phyloP scores from a whole-genome alignment of 441 rosid genomes.

The Brassica hybrid region DNA sequence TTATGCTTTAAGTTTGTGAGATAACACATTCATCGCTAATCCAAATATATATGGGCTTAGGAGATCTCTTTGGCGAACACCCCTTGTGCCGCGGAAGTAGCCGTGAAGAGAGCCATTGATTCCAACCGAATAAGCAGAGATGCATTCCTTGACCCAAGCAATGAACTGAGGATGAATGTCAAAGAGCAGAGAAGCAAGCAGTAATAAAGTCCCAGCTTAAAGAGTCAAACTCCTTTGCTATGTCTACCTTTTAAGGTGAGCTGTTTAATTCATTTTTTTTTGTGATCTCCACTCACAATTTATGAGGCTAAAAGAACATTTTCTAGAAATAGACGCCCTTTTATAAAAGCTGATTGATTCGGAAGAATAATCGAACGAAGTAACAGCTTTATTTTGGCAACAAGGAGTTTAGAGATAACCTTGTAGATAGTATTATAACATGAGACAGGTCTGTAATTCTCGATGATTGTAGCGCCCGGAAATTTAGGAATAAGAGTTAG shows the following conservation, averaged over 20 bases:
- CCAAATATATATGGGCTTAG: background rate
- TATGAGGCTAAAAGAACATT: too few species aligned
- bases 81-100: background rate
- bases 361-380: too few species aligned
- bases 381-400: too few species aligned
- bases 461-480: background rate
- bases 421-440: background rate
- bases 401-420: background rate
- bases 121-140: background rate
- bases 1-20: background rate
- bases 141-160: background rate
- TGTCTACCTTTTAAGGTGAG: too few species aligned
- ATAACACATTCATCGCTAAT: background rate
- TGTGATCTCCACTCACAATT: too few species aligned
- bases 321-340: too few species aligned
- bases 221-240: too few species aligned
- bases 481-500: background rate
- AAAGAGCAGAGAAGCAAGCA: too few species aligned
- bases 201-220: too few species aligned
- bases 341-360: too few species aligned
- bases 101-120: background rate
- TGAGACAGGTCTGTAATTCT: background rate
- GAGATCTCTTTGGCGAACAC: background rate
- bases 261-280: too few species aligned
- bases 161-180: too few species aligned